These are phyloP conservation scores for Neurospora tetrasperma DNA, from an alignment of 495 filamentous ascomycete species.

Conservation along the genomic window DNA sequence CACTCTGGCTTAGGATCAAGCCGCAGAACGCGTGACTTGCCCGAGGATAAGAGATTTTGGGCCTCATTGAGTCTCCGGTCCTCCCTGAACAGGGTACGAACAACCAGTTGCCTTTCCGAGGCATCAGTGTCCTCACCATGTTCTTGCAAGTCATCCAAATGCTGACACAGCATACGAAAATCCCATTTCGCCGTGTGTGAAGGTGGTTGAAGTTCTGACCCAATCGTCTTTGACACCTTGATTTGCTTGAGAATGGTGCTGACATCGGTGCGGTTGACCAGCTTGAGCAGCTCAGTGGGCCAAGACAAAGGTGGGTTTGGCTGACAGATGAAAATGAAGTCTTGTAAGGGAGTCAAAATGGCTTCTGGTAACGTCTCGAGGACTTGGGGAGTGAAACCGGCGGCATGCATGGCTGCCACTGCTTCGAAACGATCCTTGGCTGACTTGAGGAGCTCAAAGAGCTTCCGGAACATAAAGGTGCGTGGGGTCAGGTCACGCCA, in stretches of 20 bases:
- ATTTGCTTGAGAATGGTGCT: constrained; percentile 50
- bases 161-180: constrained; percentile 52
- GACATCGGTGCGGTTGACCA: constrained; percentile 78
- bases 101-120: constrained; percentile 69
- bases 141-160: constrained; percentile 30
- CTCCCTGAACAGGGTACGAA: constrained; percentile 77
- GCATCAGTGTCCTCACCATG: constrained; percentile 42
- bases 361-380: constrained; percentile 80
- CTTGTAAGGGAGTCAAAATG: constrained; percentile 65
- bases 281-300: constrained; percentile 54
- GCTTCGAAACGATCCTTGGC: constrained; percentile 34
- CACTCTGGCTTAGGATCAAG: constrained; percentile 66
- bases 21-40: constrained; percentile 62
- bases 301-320: constrained; percentile 68
- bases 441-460: constrained; percentile 35
- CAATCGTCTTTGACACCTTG: constrained; percentile 29
- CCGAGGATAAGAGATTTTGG: constrained; percentile 63
- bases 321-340: constrained; percentile 76
- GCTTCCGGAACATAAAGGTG: constrained; percentile 52
- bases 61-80: constrained; percentile 83
- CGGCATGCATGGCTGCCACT: constrained; percentile 51
- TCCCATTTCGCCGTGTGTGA: constrained; percentile 63
- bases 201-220: constrained; percentile 35
- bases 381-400: constrained; percentile 45
- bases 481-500: constrained; percentile 40